These are phyloP conservation scores for Neostapfia colusana DNA, from an alignment of 176 grass and related monocot genomes.

Conservation along the genomic window DNA sequence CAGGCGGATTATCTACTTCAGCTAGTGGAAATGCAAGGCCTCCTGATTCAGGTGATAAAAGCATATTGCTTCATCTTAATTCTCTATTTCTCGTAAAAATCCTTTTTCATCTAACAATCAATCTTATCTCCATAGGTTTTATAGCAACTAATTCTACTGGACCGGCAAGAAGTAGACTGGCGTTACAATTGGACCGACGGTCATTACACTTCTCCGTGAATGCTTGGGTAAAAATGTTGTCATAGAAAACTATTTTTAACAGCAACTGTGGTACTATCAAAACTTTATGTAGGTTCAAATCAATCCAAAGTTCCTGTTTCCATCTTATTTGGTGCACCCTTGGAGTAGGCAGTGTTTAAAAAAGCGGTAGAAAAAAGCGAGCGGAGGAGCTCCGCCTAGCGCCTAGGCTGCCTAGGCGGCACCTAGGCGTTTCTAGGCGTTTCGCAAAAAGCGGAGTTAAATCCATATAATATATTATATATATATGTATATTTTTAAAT, in stretches of 20 bases:
- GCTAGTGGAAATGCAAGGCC: constrained; percentile 56
- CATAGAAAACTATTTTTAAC: constrained; percentile 11
- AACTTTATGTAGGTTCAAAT: constrained; percentile 16
- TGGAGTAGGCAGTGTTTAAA: no score
- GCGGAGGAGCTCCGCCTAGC: no score
- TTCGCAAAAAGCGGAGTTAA: no score
- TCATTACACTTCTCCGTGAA: constrained; percentile 82
- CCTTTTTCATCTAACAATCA: constrained; percentile 1
- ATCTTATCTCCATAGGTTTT: constrained; percentile 40
- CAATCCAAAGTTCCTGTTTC: constrained; percentile 7
- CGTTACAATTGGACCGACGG: constrained; percentile 67
- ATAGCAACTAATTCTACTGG: constrained; percentile 51
- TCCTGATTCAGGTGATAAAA: constrained; percentile 59
- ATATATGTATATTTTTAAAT: no score
- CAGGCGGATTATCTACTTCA: constrained; percentile 52
- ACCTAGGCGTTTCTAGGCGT: no score
- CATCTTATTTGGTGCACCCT: not conserved
- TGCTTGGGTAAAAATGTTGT: constrained; percentile 82
- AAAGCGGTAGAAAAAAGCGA: no score
- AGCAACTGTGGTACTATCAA: constrained; percentile 9
- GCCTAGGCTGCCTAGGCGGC: no score
- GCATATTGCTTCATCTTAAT: not conserved
- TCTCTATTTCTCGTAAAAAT: not conserved
- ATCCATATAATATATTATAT: no score
- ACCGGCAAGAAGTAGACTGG: constrained; percentile 41